Evolutionary conservation across 495 filamentous ascomycete genomes (phyloP), one percentile per base, ranked within the genome.

Genomic region (Pseudevernia furfuracea): DNA sequence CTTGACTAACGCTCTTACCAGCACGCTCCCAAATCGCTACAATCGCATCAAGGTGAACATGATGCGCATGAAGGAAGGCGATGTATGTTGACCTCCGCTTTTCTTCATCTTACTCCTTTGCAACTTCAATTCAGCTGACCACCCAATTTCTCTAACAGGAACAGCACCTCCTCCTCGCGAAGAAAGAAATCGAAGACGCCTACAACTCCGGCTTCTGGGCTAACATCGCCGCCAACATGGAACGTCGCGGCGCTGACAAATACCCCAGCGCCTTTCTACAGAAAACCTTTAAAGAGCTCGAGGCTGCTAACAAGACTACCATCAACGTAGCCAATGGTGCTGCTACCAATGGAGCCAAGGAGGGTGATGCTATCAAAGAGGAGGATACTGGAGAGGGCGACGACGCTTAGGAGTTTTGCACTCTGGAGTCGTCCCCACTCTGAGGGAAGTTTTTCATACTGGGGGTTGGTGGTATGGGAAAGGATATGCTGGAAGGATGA

Each of bases 21-120:
- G 66, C 32, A 66, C 68, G 5, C 61, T 71, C 6, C 63, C 63
- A 0, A 68, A 64, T 46, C 69, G 69, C 55, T 66, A 67, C 39
- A 59, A 53, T 8, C 64, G 65, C 52, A 66, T 71, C 44, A 65
- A 66, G 30, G 46, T 41, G 11, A 66, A 66, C 43, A 66, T 71
- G 62, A 63, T 63, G 67, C 23, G 25, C 37, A 43, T 71, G 19
- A 32, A 67, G 19, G 62, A 62, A 1, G 67, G 65, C 17, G 68
- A 71, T 19, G 69, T 71, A 66, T 61, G 69, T 49, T 37, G 2
- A 28, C 23, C 28, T 30, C 28, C 25, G 1, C 23, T 28, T 21
- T 46, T 17, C n/a, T 6, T 15, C 39, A 8, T 38, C 6, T 9
- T 10, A 21, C 49, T 11, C 25, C 23, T 43, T 4, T 3, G 14